A percentile compares a stretch with the other conserved stretches of the same genome.
Conservation (phyloP, 1,284 basidiomycete species). For the Ceratobasidium sp. region DNA sequence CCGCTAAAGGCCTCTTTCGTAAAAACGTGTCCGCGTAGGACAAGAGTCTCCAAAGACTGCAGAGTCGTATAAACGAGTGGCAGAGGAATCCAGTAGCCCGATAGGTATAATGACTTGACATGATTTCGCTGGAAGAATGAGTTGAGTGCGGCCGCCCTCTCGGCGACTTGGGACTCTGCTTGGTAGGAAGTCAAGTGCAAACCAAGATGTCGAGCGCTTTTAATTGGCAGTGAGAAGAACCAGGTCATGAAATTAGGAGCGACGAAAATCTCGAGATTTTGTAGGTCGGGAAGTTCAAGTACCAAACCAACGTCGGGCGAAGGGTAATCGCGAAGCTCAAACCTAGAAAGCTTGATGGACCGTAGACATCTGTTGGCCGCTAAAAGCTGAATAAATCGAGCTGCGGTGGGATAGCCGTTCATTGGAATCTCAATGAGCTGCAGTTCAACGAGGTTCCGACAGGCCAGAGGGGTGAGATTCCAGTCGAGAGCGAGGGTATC, state of each 20-base stretch:
- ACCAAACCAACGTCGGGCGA: not conserved
- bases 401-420: not conserved
- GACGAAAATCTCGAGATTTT: not conserved
- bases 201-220: not conserved
- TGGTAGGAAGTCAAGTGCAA: not conserved
- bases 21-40: not conserved
- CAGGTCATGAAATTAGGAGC: not conserved
- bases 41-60: not conserved
- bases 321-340: not conserved
- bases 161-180: not conserved
- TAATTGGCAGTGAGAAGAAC: not conserved
- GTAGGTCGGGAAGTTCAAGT: not conserved
- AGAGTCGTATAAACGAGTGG: not conserved
- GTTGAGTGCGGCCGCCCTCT: not conserved
- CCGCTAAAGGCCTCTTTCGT: not conserved
- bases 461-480: not conserved
- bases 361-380: not conserved
- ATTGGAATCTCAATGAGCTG: constrained; percentile 4
- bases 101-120: constrained; percentile 4
- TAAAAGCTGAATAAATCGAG: not conserved
- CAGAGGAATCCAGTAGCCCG: not conserved
- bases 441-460: constrained; percentile 25
- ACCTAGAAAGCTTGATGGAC: not conserved
- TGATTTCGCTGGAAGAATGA: not conserved
- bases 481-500: constrained; percentile 11